Percentiles rank a stretch among this genome's conserved stretches.
Conservation (phyloP, 2,329 filamentous ascomycete genomes). For the Curvularia hawaiiensis region DNA sequence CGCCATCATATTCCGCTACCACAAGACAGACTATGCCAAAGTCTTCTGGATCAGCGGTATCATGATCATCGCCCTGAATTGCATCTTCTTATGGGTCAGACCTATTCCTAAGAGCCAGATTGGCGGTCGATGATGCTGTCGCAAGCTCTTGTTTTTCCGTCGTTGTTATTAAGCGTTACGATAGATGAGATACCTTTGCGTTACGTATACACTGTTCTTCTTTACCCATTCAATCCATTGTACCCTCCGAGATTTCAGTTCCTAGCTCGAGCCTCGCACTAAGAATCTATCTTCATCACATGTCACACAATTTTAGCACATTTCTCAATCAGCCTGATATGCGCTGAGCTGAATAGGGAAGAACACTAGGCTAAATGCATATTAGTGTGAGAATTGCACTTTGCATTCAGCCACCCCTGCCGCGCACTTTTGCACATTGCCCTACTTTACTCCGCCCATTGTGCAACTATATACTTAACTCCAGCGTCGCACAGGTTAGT, state of each 20-base stretch:
- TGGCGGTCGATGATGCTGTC: slow-evolving; percentile 46
- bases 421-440: slow-evolving; percentile 11
- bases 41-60: slow-evolving; percentile 83
- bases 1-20: slow-evolving; percentile 81
- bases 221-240: neutral
- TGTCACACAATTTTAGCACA: neutral
- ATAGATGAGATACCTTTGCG: slow-evolving; percentile 10
- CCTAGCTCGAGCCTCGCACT: no score
- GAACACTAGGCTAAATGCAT: slow-evolving; percentile 3
- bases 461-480: neutral
- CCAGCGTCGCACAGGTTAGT: neutral
- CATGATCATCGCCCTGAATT: slow-evolving; percentile 72
- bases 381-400: slow-evolving; percentile 15
- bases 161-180: slow-evolving; percentile 5
- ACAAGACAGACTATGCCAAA: slow-evolving; percentile 68
- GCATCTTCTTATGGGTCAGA: slow-evolving; percentile 68
- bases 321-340: neutral
- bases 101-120: slow-evolving; percentile 62
- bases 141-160: neutral
- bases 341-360: no score
- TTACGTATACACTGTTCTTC: neutral
- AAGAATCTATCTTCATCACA: neutral
- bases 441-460: neutral
- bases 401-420: neutral
- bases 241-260: neutral